Evolutionary conservation across 208 protist genomes (phyloP), one percentile per base, ranked within the genome.

Genomic region (Acanthamoeba polyphaga): DNA sequence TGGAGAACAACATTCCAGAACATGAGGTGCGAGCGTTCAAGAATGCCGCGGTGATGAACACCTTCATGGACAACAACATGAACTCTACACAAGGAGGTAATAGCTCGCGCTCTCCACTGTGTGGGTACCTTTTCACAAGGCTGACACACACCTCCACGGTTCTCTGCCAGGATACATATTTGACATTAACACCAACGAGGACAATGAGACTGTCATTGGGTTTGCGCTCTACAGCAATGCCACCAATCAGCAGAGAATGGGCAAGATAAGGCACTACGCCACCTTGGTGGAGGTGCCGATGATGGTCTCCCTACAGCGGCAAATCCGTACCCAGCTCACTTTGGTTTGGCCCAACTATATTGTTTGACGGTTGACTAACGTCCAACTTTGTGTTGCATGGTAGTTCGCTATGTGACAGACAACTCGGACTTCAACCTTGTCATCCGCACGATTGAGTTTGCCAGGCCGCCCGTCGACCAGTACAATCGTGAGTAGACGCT

Each of bases 1-100:
- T 19, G 3, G 70, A 94, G 38, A 95, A 76, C 29, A 24, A 72
- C 10, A 89, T 95, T 76, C 92, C 92, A 49, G 13, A 38, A 24
- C 53, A 32, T 34, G 92, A 95, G 46, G 55, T 89, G 2, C 19
- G 38, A 60, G 92, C 27, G 24, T 95, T 95, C 53, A 74, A 85
- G 38, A 34, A 1, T 2, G 13, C 3, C 2, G 3, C 34, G 12
- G 78, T 34, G 10, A 5, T 95, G 72, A 76, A 95, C 12, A 43
- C 49, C 76, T 95, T 85, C 15, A 9, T 95, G n/a, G 58, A 90
- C 55, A 74, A 38, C 76, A 85, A 95, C n/a, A 34, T 15, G 9
- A 95, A 95, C 76, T 49, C 49, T 1, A 95, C 74, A 0, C 92
- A 95, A 95, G 92, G 92, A 85, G 92, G 92, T 94, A 49, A 4